Base-by-base conservation (phyloP, 441 rosid species). In the Pelargonium myrrhifolium region DNA sequence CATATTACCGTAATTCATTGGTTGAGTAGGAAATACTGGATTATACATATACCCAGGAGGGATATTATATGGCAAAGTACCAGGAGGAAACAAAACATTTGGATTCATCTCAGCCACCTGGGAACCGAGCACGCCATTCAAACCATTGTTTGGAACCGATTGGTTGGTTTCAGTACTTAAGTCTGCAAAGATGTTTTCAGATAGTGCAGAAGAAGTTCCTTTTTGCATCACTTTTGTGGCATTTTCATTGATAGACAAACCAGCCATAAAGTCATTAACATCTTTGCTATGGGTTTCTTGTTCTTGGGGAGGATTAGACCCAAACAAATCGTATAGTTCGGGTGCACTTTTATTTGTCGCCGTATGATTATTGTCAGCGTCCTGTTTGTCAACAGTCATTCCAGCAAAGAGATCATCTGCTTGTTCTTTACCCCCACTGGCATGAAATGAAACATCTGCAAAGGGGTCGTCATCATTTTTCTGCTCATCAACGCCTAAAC, bases 361-460 rank as follows among this genome's bases (percentile, higher is more conserved):
- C 56, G 39, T 47, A 43, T 77, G 76, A 78, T 81, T 83, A 72
- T 66, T 85, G 68, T 68, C 66, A 61, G 58, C 64, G 64, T 65
- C 79, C 35, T 76, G 72, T 68, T 82, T 85, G 68, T 74, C 83
- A 76, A 93, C 62, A 68, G 79, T 76, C 96, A 93, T 82, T 71
- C 96, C 96, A 24, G 93, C 82, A 82, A 93, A 93, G 56, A 93
- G 80, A 76, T 88, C 96, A 17, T 84, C 85, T 37, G 62, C 67
- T 37, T 28, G 83, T 62, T 79, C 93, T 77, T 71, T 79, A 71
- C 65, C 80, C 73, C 80, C 87, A 66, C 64, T 76, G 12, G 86
- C 65, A 76, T 84, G 92, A 78, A 93, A 93, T 59, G 92, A 88
- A 63, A 93, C 97, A 71, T 82, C 97, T 67, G 90, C 89, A 79